A percentile compares a stretch with the other conserved stretches of the same genome.
These are phyloP conservation scores for Dictyostelium brefeldianum DNA, from an alignment of 78 protist genomes.

Conservation along the genomic window DNA sequence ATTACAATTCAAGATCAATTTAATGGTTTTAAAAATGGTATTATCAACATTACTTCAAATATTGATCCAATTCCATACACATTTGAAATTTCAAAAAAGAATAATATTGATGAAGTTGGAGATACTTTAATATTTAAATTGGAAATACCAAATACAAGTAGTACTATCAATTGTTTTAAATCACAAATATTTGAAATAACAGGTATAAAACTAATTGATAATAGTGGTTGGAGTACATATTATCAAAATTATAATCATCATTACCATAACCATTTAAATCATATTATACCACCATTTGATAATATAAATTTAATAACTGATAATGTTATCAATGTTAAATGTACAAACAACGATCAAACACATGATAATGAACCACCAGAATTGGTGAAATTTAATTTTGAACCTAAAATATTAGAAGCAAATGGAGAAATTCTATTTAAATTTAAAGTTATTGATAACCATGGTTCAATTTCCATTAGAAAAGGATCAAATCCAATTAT, in stretches of 20 bases:
- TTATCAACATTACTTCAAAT: background rate
- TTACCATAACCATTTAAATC: background rate
- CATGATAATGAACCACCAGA: background rate
- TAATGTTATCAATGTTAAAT: background rate
- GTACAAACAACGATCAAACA: background rate
- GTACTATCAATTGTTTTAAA: background rate
- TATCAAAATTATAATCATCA: background rate
- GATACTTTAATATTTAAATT: background rate
- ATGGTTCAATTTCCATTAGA: background rate
- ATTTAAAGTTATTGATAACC: background rate
- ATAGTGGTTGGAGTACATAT: background rate
- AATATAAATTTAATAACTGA: background rate
- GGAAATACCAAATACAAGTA: too few species aligned
- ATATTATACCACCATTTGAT: constrained; percentile 4
- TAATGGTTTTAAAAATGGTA: background rate
- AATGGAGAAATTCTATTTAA: background rate
- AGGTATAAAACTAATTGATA: background rate
- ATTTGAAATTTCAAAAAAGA: background rate
- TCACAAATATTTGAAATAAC: background rate
- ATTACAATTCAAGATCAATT: background rate
- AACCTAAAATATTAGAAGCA: background rate
- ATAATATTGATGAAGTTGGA: background rate
- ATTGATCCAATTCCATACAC: background rate
- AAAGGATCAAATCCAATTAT: background rate
- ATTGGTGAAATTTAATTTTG: background rate